Base-by-base conservation (phyloP, 2,329 filamentous ascomycete genomes). In the Hypoxylon rubiginosum region DNA sequence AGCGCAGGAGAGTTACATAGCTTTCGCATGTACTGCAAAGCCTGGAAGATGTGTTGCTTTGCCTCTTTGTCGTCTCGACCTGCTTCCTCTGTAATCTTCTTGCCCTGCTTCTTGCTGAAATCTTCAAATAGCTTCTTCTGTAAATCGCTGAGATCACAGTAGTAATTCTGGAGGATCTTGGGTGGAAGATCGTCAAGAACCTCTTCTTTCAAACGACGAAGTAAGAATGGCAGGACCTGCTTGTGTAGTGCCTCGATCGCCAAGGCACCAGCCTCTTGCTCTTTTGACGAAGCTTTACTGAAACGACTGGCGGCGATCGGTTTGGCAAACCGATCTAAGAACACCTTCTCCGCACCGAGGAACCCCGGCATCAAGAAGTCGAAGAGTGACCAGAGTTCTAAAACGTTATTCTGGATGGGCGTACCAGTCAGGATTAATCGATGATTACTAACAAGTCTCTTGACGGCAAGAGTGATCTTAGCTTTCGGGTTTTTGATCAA, bases 311-410 rank as follows among this genome's bases (percentile, higher is more conserved):
- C 94, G 1, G 95, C 93, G 72, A 97, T 97, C 1, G 94, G 94
- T 80, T 97, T 97, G 8, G 94, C 94, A 72, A 97, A 97, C 2
- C 94, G 90, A 78, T 97, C 95, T 70, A 97, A 85, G 81, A 97
- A 97, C n/a, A 97, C 93, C 81, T 97, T 97, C 67, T 89, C 94
- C 0, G 94, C 93, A 32, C 96, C 96, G 7, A 99, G 85, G 83
- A 99, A 99, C 1, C 96, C 97, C 2, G 97, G 96, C 96, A 99
- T 99, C 66, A 99, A 84, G 82, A 99, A 99, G 80, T 99, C 96
- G 76, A 99, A 99, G 4, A 99, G 85, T 0, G 95, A 98, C 95
- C 95, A 99, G 3, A 99, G 84, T 77, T 99, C 95, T 52, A 99
- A 82, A 1, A 99, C 95, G 71, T 98, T 98, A 79, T 98, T 98